Conservation (phyloP, 2,329 filamentous ascomycete species). For the Diaporthe citrichinensis region DNA sequence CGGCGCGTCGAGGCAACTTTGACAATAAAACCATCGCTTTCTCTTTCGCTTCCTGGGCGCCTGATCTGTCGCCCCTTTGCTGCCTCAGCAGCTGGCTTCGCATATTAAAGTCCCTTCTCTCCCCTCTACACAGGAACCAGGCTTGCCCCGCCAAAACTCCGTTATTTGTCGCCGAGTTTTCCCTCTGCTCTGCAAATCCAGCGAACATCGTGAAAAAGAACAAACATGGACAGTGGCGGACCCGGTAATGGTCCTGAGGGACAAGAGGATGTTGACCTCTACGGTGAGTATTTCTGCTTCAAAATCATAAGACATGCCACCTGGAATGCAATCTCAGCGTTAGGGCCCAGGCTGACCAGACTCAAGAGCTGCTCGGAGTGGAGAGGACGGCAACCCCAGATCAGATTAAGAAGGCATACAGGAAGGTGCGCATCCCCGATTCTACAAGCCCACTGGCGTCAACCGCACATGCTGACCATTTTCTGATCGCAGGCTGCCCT, state of each 20-base stretch:
- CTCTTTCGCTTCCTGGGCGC: background rate
- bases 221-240: slow-evolving; percentile 46
- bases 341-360: slow-evolving; percentile 30
- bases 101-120: background rate
- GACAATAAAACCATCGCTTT: background rate
- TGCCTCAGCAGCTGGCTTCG: background rate
- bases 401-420: slow-evolving; percentile 95
- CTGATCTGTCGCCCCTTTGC: background rate
- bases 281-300: slow-evolving; percentile 54
- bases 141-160: slow-evolving; percentile 39
- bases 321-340: background rate
- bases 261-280: slow-evolving; percentile 70
- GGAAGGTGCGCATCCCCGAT: slow-evolving; percentile 75
- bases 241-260: slow-evolving; percentile 43
- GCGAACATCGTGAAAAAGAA: background rate
- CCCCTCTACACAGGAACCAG: background rate
- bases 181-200: slow-evolving; percentile 8
- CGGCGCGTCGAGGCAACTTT: background rate
- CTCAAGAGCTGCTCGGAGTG: slow-evolving; percentile 83
- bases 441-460: background rate
- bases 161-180: slow-evolving; percentile 11
- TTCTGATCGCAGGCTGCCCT: slow-evolving; percentile 77
- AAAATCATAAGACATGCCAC: background rate
- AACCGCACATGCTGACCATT: slow-evolving; percentile 39
- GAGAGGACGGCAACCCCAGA: slow-evolving; percentile 78